phyloP scores from a whole-genome alignment of 176 grass and related monocot genomes.

The Olyra latifolia region DNA sequence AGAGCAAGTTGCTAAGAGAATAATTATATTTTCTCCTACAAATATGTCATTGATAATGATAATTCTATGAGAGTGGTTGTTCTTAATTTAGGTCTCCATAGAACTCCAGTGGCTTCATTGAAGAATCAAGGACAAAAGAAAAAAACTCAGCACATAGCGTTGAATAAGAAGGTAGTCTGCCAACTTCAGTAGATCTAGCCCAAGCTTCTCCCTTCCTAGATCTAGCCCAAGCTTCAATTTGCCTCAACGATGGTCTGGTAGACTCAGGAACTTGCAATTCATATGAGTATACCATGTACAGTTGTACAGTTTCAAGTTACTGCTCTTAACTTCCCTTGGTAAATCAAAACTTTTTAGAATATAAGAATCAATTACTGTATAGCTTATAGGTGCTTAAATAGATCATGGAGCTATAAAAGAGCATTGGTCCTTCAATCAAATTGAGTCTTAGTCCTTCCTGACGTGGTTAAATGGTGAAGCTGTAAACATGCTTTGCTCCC shows the following conservation, averaged over 20 bases:
- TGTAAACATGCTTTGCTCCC: background rate
- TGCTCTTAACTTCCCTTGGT: background rate
- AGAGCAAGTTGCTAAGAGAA: background rate
- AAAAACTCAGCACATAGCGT: too few relatives aligned
- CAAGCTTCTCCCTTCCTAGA: too few relatives aligned
- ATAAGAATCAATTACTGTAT: background rate
- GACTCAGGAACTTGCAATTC: too few relatives aligned
- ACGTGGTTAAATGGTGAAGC: too few relatives aligned
- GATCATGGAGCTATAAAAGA: background rate
- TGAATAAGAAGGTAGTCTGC: too few relatives aligned
- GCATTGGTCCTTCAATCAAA: background rate
- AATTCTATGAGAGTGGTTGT: too few relatives aligned
- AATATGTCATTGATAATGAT: constrained; percentile 21
- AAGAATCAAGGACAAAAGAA: background rate
- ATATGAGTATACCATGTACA: too few relatives aligned
- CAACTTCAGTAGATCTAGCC: too few relatives aligned
- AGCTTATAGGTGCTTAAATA: background rate
- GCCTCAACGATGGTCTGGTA: too few relatives aligned
- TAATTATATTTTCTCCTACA: background rate
- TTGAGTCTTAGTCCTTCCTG: background rate
- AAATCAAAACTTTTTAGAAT: background rate
- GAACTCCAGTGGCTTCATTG: background rate
- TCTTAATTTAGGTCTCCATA: too few relatives aligned
- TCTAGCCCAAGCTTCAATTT: too few relatives aligned
- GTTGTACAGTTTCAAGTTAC: background rate